phyloP scores from a whole-genome alignment of 2,329 filamentous ascomycete genomes.

The Talaromyces sp. region DNA sequence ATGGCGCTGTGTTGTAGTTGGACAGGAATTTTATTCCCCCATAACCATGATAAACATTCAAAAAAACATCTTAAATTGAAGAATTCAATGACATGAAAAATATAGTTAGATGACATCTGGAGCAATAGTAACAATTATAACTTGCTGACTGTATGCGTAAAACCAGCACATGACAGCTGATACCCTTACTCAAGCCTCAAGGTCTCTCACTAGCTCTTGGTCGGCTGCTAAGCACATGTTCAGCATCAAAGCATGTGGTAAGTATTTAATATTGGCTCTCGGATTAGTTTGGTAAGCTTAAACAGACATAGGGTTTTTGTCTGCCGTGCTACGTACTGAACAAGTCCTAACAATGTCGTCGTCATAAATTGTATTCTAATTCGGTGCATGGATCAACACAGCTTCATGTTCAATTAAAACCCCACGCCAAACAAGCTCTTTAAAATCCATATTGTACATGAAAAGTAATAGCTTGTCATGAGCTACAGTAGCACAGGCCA shows the following conservation, averaged over 20 bases:
- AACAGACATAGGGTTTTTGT: not conserved
- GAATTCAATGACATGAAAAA: not conserved
- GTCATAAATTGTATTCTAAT: not conserved
- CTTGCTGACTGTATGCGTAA: not conserved
- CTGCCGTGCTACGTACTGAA: not conserved
- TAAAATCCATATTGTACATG: not conserved
- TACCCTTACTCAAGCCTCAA: not conserved
- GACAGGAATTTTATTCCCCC: not conserved
- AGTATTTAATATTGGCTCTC: not conserved
- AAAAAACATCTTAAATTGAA: no score
- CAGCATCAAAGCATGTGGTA: not conserved
- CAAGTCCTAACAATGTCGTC: not conserved
- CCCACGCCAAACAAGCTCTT: not conserved
- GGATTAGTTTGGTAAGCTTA: not conserved
- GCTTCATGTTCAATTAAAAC: not conserved
- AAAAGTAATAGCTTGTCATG: not conserved
- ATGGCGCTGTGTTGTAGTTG: not conserved
- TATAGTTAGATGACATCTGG: not conserved
- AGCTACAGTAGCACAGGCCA: constrained; percentile 9
- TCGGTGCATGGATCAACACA: not conserved
- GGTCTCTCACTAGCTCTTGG: not conserved
- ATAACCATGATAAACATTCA: not conserved
- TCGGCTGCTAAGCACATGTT: not conserved
- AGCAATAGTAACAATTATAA: not conserved
- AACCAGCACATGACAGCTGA: not conserved